Evolutionary conservation across 2,329 filamentous ascomycete genomes (phyloP), one percentile per base, ranked within the genome.

Genomic region (Xylariaceae sp.): DNA sequence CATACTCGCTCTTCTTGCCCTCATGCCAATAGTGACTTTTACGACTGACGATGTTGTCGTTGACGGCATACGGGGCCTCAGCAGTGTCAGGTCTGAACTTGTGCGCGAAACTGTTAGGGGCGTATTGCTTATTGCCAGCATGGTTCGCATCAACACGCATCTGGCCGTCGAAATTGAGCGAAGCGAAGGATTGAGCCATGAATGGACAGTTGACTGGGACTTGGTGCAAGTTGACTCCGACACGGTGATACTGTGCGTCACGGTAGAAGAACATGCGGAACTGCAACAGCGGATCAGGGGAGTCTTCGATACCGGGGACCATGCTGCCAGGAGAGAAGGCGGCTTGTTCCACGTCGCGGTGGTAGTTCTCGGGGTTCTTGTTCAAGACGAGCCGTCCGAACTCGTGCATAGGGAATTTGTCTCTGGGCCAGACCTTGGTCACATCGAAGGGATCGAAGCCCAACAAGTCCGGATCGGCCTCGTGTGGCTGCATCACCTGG

Each of bases 1-100:
- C 76, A 66, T 83, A 82, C 53, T 83, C 80, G 62, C 70, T 78
- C 64, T 73, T 73, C 68, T 79, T 79, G 17, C 78, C 80, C 66
- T 83, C 80, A 64, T 82, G 80, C 73, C 75, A 81, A 70, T 78
- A 81, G 65, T 83, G 79, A 63, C 76, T 78, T 72, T 82, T 81
- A 53, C 80, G 23, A 75, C 75, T 76, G 48, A 81, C 73, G 44
- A 81, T 70, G 59, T 77, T 78, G 68, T 83, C 79, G 30, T 73
- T 73, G 10, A 82, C 77, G 30, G 73, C 70, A 65, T 80, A 81
- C 0, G 79, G 77, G 1, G 77, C 74, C 65, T 83, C 80, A 1
- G 79, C 80, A 0, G 72, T 71, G 60, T 82, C 80, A 0, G 78
- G 77, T 0, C 79, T 73, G 75, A 81, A 82, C 62, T 80, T 80